Conservation (phyloP, 169 alveolate species). For the Plasmodium fragile region DNA sequence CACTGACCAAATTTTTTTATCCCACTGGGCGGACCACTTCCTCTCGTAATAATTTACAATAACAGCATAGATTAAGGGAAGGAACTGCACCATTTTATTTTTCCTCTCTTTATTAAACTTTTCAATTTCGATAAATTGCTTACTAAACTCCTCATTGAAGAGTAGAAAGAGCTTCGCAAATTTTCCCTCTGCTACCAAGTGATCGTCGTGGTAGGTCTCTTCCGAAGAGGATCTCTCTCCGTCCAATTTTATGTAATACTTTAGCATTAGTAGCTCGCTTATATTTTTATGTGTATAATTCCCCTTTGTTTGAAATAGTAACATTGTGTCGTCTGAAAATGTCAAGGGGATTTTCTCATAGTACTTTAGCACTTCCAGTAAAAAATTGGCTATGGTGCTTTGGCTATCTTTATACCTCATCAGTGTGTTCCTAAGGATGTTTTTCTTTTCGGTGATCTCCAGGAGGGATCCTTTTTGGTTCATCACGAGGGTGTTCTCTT, state of each 20-base stretch:
- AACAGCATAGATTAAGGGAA: background rate
- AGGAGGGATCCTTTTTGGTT: background rate
- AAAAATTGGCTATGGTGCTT: slow-evolving; percentile 32
- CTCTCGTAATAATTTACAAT: background rate
- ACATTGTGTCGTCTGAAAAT: slow-evolving; percentile 42
- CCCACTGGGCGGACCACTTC: slow-evolving; percentile 3
- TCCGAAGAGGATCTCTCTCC: background rate
- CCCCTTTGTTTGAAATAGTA: slow-evolving; percentile 36
- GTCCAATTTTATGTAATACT: slow-evolving; percentile 57
- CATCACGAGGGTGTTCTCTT: background rate
- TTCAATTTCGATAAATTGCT: slow-evolving; percentile 19
- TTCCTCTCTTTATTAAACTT: slow-evolving; percentile 7
- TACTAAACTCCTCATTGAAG: slow-evolving; percentile 44
- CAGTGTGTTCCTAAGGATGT: slow-evolving; percentile 23
- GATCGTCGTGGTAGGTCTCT: background rate
- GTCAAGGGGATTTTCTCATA: slow-evolving; percentile 14
- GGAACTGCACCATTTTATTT: background rate
- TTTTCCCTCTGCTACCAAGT: slow-evolving; percentile 1
- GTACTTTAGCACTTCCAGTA: slow-evolving; percentile 49
- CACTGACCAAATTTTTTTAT: background rate
- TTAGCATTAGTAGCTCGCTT: slow-evolving; percentile 55
- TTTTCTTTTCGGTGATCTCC: background rate
- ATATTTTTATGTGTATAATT: slow-evolving; percentile 31
- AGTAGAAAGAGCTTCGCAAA: slow-evolving; percentile 29
- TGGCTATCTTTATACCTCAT: slow-evolving; percentile 4